Evolutionary conservation across 768 basidiomycete species (phyloP), one percentile per base, ranked within the genome.

Genomic region (Fomitopsis serialis): DNA sequence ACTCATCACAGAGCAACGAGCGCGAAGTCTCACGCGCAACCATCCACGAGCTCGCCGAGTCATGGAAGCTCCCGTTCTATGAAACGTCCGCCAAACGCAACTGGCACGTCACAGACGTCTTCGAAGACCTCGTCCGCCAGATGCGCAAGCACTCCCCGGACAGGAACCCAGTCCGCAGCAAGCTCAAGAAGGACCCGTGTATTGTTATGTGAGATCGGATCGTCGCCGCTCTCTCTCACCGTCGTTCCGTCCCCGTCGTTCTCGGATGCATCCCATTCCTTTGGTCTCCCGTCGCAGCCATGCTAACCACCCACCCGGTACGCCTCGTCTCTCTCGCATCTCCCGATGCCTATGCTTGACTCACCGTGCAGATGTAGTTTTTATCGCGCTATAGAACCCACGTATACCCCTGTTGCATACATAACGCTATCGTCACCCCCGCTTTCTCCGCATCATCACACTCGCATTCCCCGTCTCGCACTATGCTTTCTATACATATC

Each of bases 81-180:
- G 91, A 92, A 70, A 92, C 90, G 2, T 91, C 89, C n/a, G 88
- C 90, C 10, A 92, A 92, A 67, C 76, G 80, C 45, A 84, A 91
- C 63, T 89, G 87, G 89, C 82, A 92, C 59, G 77, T 92, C 50
- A 70, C 71, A 9, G 87, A 89, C 36, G 89, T 87, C 17, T 92
- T 92, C 64, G 82, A 87, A 60, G 85, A 87, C 55, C 76, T 92
- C 25, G 71, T 89, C 45, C 77, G 78, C 57, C 88, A 87, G 60
- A 89, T 92, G 89, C 78, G 85, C 27, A 66, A 59, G 49, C 77
- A 77, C 54, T 88, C 84, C 65, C 87, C 87, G 17, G 61, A 71
- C 36, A 36, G 35, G 24, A 15, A 40, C 37, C 49, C 59, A 25
- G 58, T 62, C 42, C 62, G 66, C 29, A 69, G 68, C 53, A 73